Conservation (phyloP, 2,329 filamentous ascomycete species). For the Phialemonium atrogriseum region DNA sequence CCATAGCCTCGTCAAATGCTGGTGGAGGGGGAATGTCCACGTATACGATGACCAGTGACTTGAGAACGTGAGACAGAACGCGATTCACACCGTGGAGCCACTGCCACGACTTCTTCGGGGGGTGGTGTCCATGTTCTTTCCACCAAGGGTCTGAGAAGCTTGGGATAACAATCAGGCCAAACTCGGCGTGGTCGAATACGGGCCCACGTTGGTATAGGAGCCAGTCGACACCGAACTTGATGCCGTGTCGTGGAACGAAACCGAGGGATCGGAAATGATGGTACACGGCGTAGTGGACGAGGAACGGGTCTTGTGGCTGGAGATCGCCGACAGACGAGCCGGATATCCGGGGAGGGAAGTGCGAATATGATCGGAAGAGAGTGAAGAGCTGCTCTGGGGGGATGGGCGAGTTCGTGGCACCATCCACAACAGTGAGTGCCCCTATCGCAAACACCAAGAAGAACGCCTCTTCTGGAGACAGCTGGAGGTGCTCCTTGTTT, state of each 20-base stretch:
- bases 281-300: constrained; percentile 82
- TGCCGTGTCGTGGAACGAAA: constrained; percentile 86
- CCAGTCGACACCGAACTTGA: constrained; percentile 94
- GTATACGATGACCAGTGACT: constrained; percentile 82
- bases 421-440: constrained; percentile 54
- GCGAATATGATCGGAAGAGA: constrained; percentile 61
- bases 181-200: constrained; percentile 92
- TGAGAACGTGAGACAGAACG: constrained; percentile 81
- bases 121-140: constrained; percentile 46
- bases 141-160: constrained; percentile 72
- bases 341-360: constrained; percentile 50
- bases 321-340: constrained; percentile 36
- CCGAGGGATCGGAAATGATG: constrained; percentile 94
- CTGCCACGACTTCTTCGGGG: constrained; percentile 55
- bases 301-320: constrained; percentile 71
- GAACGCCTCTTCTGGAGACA: constrained; percentile 85
- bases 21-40: constrained; percentile 77
- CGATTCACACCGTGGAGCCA: constrained; percentile 87
- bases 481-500: constrained; percentile 77
- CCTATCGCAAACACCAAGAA: constrained; percentile 81
- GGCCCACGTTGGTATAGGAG: constrained; percentile 90
- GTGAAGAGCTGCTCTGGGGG: constrained; percentile 50
- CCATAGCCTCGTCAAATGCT: constrained; percentile 18
- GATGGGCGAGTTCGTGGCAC: constrained; percentile 34
- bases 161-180: constrained; percentile 76